Evolutionary conservation across 352 stramenopile genomes (phyloP).

Genomic region (Pythium insidiosum): DNA sequence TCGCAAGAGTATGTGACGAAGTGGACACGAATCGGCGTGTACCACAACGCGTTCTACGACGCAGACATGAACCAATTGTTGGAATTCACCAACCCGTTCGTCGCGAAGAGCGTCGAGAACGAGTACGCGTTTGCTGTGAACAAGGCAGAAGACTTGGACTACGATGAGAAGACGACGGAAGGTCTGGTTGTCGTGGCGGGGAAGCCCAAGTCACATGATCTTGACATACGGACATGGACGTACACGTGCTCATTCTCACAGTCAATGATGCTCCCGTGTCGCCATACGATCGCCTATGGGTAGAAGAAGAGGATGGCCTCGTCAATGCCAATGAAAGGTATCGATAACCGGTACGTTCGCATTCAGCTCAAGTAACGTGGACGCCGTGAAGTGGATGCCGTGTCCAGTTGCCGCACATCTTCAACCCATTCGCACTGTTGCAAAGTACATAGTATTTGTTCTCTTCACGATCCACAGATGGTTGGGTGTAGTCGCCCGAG

Average conservation of each 20-base stretch:
- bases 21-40: neutral
- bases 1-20: no score
- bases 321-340: neutral
- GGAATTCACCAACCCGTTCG: constrained; percentile 12
- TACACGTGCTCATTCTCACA: neutral
- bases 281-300: neutral
- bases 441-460: no score
- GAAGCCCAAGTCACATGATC: neutral
- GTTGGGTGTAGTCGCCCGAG: no score
- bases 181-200: neutral
- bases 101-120: constrained; percentile 1
- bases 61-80: constrained; percentile 17
- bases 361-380: no score
- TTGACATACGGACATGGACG: neutral
- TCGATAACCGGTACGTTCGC: neutral
- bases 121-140: no score
- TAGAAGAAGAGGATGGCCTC: neutral
- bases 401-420: neutral
- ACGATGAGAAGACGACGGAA: no score
- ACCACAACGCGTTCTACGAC: constrained; percentile 10
- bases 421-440: neutral
- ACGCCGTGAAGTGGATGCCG: no score
- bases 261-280: constrained; percentile 2
- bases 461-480: no score
- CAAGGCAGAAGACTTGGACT: no score